Conservation (phyloP, 768 basidiomycete genomes). For the Psilocybe tampanensis region DNA sequence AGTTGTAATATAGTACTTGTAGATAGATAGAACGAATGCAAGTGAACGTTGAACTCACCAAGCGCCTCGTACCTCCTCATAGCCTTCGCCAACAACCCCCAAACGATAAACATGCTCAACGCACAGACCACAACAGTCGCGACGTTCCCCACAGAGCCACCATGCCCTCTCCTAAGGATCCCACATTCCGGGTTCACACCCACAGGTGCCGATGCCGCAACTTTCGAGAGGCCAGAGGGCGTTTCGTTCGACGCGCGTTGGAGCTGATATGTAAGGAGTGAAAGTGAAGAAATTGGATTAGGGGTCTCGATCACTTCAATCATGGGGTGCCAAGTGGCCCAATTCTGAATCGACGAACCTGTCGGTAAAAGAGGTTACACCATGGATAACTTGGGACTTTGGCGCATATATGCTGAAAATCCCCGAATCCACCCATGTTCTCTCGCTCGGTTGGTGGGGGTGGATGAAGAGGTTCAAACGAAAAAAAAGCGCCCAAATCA, state of each 20-base stretch:
- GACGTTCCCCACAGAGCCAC: constrained; percentile 74
- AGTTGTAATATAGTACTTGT: no score
- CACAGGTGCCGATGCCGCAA: constrained; percentile 63
- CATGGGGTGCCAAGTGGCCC: no score
- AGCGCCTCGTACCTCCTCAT: constrained; percentile 85
- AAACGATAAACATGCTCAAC: constrained; percentile 63
- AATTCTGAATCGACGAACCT: constrained; percentile 57
- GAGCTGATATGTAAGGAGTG: constrained; percentile 30
- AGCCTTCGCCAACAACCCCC: constrained; percentile 56
- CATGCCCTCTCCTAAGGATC: constrained; percentile 61
- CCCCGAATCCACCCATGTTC: constrained; percentile 62
- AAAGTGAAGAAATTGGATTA: background rate
- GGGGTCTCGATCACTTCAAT: no score
- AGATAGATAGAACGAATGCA: no score
- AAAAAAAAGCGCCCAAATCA: no score
- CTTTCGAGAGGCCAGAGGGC: constrained; percentile 43
- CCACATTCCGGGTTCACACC: constrained; percentile 85
- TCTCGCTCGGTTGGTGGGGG: background rate
- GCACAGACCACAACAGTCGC: constrained; percentile 85
- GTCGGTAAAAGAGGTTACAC: constrained; percentile 94
- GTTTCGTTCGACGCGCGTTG: constrained; percentile 29
- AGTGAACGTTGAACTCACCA: no score
- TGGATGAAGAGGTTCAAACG: background rate
- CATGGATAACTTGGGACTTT: constrained; percentile 81
- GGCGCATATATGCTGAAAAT: constrained; percentile 69